These are phyloP conservation scores for Annulohypoxylon nitens DNA, from an alignment of 495 filamentous ascomycete genomes.

Conservation along the genomic window DNA sequence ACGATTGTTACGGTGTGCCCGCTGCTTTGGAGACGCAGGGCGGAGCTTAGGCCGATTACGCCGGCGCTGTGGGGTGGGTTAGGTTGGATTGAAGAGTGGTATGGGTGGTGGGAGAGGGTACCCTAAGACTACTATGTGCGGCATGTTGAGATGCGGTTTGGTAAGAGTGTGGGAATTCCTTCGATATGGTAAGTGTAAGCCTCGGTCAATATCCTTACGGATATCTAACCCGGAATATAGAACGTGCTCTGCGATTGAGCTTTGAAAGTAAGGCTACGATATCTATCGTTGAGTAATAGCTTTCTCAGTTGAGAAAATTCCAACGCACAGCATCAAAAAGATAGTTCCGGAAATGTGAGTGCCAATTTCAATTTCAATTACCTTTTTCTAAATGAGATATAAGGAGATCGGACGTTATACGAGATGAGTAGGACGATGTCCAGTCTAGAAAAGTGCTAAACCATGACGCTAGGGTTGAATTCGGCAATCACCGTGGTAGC, in stretches of 20 bases:
- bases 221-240: neutral
- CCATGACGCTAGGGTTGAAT: constrained; percentile 15
- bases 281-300: neutral
- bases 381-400: neutral
- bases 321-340: neutral
- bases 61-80: constrained; percentile 64
- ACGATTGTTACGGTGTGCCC: constrained; percentile 65
- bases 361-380: neutral
- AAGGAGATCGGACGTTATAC: neutral
- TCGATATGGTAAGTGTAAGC: neutral
- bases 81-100: neutral
- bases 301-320: neutral
- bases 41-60: constrained; percentile 69
- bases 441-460: constrained; percentile 14
- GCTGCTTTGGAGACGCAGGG: constrained; percentile 63
- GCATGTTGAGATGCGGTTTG: constrained; percentile 28
- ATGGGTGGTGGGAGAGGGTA: constrained; percentile 33
- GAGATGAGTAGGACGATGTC: neutral
- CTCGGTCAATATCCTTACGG: neutral
- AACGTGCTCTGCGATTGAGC: neutral
- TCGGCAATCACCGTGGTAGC: neutral
- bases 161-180: too few relatives aligned
- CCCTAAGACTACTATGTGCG: constrained; percentile 61
- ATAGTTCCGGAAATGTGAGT: neutral
- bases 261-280: neutral